Conservation (phyloP, 177 flowering plant species). For the Vitis hybrid region DNA sequence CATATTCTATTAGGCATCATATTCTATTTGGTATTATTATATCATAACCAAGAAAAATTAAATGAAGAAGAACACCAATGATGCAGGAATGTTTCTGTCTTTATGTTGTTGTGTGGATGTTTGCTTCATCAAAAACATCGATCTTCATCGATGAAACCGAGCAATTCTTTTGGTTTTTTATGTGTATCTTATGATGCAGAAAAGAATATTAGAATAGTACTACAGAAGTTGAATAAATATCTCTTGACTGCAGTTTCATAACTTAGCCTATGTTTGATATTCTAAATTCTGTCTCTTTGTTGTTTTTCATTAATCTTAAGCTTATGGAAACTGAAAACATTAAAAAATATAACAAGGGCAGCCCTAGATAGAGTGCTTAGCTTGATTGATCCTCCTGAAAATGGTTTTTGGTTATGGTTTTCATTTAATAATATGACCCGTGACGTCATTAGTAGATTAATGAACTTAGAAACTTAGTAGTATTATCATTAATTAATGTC, state of each 20-base stretch:
- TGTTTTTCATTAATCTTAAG: slow-evolving; percentile 8
- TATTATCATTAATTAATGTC: slow-evolving; percentile 2
- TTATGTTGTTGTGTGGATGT: slow-evolving; percentile 19
- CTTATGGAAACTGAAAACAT: too few relatives aligned
- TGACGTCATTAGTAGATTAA: neutral
- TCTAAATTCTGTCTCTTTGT: slow-evolving; percentile 26
- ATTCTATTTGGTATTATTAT: neutral
- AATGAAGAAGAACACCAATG: neutral
- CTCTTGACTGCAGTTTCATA: slow-evolving; percentile 16
- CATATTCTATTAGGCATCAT: too few relatives aligned
- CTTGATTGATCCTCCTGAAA: too few relatives aligned
- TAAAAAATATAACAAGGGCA: too few relatives aligned
- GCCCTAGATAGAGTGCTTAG: too few relatives aligned
- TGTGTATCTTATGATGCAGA: neutral
- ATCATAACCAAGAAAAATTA: slow-evolving; percentile 1
- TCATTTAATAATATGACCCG: neutral
- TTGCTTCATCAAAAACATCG: slow-evolving; percentile 29
- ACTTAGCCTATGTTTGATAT: slow-evolving; percentile 18
- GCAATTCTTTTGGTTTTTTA: neutral
- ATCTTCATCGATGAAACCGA: slow-evolving; percentile 24
- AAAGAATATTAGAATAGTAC: too few relatives aligned
- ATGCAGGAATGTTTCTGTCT: slow-evolving; percentile 12
- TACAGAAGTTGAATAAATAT: neutral
- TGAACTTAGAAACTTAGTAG: slow-evolving; percentile 9
- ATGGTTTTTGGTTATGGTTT: neutral